phyloP scores from a whole-genome alignment of 352 stramenopile genomes.

The Phytophthora parvispora region DNA sequence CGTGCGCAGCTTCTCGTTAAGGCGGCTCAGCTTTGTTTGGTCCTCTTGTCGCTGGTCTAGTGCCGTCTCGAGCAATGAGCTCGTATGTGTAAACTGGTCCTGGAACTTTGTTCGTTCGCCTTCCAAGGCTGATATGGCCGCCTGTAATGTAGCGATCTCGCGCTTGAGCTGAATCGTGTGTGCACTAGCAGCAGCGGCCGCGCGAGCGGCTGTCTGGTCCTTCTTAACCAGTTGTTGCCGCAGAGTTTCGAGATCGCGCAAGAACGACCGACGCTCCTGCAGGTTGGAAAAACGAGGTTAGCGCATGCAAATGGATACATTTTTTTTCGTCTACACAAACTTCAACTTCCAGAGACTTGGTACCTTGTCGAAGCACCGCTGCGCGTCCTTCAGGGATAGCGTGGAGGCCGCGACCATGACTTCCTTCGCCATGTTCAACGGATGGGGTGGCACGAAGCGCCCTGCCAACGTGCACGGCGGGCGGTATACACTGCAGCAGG shows the following conservation, averaged over 20 bases:
- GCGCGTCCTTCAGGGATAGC: constrained; percentile 76
- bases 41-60: constrained; percentile 83
- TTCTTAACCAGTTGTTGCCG: constrained; percentile 85
- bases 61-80: constrained; percentile 74
- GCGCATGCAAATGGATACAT: constrained; percentile 26
- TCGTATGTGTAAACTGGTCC: constrained; percentile 75
- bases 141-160: constrained; percentile 72
- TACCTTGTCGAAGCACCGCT: constrained; percentile 85
- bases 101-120: constrained; percentile 56
- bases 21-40: constrained; percentile 53
- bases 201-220: constrained; percentile 61
- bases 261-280: constrained; percentile 72
- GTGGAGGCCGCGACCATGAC: constrained; percentile 34
- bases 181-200: constrained; percentile 58
- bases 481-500: constrained; percentile 23
- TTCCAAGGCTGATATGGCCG: constrained; percentile 49
- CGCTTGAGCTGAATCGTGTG: constrained; percentile 84
- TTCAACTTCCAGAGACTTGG: constrained; percentile 23
- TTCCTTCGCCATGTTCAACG: constrained; percentile 28
- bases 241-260: constrained; percentile 79
- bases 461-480: background rate
- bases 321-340: constrained; percentile 25
- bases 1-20: constrained; percentile 65
- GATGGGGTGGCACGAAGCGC: constrained; percentile 9
- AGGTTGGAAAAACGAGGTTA: background rate